Evolutionary conservation across 495 filamentous ascomycete genomes (phyloP), one percentile per base, ranked within the genome.

Genomic region (Penicillium silybi): DNA sequence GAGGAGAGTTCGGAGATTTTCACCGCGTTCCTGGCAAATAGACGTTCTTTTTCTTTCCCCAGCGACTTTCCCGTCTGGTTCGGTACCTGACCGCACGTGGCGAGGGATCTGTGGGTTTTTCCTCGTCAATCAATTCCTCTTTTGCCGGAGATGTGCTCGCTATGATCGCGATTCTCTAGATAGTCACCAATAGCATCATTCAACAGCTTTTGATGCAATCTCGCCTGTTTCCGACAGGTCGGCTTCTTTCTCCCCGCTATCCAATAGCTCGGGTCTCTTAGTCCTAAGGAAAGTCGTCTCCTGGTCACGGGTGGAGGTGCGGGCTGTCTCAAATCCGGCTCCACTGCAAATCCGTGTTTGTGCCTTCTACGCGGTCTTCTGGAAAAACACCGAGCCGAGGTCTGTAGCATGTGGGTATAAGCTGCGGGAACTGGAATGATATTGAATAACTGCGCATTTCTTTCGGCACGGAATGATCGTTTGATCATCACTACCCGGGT

Each of bases 361-460:
- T 32, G 11, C 45, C 51, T 61, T 58, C 58, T 54, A 49, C 48
- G 41, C 23, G 32, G 41, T 23, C 45, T 62, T 53, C 55, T 52
- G 50, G 58, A 54, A 57, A 57, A 50, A 50, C 43, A 23, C 40
- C 29, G 51, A 50, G 48, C 58, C 58, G 58, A 58, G 58, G 58
- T 48, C 43, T 22, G 3, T 23, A 6, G 29, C 29, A 32, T 13
- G 29, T 32, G 29, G 29, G 13, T 11, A 13, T 10, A 13, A 32
- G 29, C 22, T 23, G 22, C 29, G 29, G 26, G 29, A 32, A 32
- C 29, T 32, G 10, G 29, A 32, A 32, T n/a, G n/a, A n/a, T n/a
- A n/a, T 32, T 32, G 29, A 32, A 32, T 32, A 32, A 13, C 1
- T 32, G 29, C 3, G 9, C 29, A 32, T 32, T 32, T 32, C 11